phyloP scores from a whole-genome alignment of 1,284 basidiomycete genomes.

The Cystobasidium sp. region DNA sequence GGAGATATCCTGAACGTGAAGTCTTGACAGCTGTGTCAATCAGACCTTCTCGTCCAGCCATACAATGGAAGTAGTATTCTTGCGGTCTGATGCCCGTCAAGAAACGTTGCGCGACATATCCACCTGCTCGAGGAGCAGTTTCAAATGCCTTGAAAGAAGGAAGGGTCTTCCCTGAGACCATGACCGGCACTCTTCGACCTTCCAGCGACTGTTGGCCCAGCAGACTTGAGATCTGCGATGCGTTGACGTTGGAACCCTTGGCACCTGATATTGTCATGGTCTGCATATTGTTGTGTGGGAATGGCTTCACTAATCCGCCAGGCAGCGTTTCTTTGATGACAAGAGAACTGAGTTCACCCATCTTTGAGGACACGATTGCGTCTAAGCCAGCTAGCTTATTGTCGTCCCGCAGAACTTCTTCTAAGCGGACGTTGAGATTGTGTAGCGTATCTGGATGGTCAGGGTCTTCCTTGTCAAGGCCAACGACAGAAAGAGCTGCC shows the following conservation, averaged over 20 bases:
- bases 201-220: conserved; percentile 98
- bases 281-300: conserved; percentile 99
- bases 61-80: conserved; percentile 99
- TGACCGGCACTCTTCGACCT: conserved; percentile 96
- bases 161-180: conserved; percentile 98
- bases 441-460: conserved; percentile 62
- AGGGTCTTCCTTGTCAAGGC: conserved; percentile 70
- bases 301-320: conserved; percentile 82
- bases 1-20: conserved; percentile 95
- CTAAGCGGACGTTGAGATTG: conserved; percentile 66
- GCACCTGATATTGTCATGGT: conserved; percentile 98
- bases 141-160: conserved; percentile 98
- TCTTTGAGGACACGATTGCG: conserved; percentile 70
- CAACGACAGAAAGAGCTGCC: conserved; percentile 73
- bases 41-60: conserved; percentile 98
- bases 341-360: conserved; percentile 84
- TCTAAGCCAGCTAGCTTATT: conserved; percentile 96
- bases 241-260: conserved; percentile 97
- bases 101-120: conserved; percentile 99
- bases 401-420: conserved; percentile 96
- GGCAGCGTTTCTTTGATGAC: conserved; percentile 74
- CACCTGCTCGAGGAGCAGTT: conserved; percentile 94
- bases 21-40: conserved; percentile 99
- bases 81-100: conserved; percentile 97
- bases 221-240: conserved; percentile 94